phyloP scores from a whole-genome alignment of 2,329 filamentous ascomycete genomes.

The Hirsutella rhossiliensis region DNA sequence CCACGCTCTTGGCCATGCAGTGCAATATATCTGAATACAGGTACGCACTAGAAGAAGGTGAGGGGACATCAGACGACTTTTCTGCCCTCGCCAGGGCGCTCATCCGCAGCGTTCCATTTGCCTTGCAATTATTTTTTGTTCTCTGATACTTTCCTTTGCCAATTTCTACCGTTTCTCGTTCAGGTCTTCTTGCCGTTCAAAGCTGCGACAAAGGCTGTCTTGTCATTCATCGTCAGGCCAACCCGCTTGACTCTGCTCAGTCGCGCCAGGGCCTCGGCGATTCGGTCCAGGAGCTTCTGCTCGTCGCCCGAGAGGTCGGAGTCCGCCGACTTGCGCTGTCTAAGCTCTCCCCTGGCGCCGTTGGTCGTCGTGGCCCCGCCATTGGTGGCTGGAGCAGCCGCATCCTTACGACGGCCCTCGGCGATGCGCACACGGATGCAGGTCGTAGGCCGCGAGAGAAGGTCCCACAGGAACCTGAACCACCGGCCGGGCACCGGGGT shows the following conservation, averaged over 20 bases:
- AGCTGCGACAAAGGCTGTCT: constrained; percentile 66
- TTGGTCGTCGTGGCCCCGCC: constrained; percentile 15
- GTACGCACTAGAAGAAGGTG: too few relatives aligned
- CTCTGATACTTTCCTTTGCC: too few relatives aligned
- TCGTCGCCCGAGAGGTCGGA: constrained; percentile 40
- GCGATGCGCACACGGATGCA: constrained; percentile 86
- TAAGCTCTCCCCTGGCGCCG: constrained; percentile 13
- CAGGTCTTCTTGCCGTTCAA: constrained; percentile 32
- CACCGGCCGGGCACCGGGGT: constrained; percentile 75
- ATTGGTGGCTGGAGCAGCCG: constrained; percentile 24
- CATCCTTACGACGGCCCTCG: constrained; percentile 55
- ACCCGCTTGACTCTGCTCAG: constrained; percentile 83
- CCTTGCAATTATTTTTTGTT: too few relatives aligned
- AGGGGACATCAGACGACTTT: too few relatives aligned
- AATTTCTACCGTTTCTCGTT: neutral
- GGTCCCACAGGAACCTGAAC: constrained; percentile 66
- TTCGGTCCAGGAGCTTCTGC: constrained; percentile 58
- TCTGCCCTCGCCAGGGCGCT: too few relatives aligned
- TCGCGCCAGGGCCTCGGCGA: constrained; percentile 78
- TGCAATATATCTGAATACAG: too few relatives aligned
- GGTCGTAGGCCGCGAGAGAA: constrained; percentile 76
- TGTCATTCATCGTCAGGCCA: constrained; percentile 71
- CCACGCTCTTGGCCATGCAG: too few relatives aligned
- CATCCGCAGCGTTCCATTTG: too few relatives aligned
- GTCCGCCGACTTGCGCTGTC: constrained; percentile 10